Base-by-base conservation (phyloP, 2,329 filamentous ascomycete species). In the Microdochium nivale region DNA sequence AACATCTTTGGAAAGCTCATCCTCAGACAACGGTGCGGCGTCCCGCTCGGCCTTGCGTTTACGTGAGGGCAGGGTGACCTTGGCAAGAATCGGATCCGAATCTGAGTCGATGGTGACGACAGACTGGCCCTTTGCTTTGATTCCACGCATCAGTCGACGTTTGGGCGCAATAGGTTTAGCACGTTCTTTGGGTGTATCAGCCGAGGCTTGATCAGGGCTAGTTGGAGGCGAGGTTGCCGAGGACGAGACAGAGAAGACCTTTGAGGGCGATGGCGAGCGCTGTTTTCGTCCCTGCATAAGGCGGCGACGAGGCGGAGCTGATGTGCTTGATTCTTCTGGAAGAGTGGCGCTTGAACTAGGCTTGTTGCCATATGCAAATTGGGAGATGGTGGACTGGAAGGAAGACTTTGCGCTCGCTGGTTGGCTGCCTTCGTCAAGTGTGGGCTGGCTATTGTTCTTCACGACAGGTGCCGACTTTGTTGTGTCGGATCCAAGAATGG, bases 161-260 rank as follows among this genome's bases (percentile, higher is more conserved):
- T 49, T 50, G 53, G 33, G 53, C 49, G 50, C 61, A 58, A 40
- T 59, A 21, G 40, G 40, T 19, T 44, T 44, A 11, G 40, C 40
- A 44, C 40, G 40, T 44, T 21, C 40, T 7, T 21, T 44, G 27
- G 57, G 51, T 19, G 54, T 58, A 51, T 57, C 48, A 19, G 48
- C 51, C 52, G 56, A 49, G 48, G 58, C 59, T 16, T 50, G 52
- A 33, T 53, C 52, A 10, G 59, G 62, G n/a, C 60, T 61, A n/a
- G 61, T 65, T n/a, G 59, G 54, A 24, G 58, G 52, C 5, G 64
- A 66, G 46, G 62, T 59, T 13, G 62, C 55, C 21, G 63, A 64
- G n/a, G 64, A 62, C 3, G 63, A 59, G 30, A 63, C 54, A 48
- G 64, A 67, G 52, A 66, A 66, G 24, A 65, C 54, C 43, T 59